phyloP scores from a whole-genome alignment of 2,329 filamentous ascomycete genomes.

The Ascochyta pisi region DNA sequence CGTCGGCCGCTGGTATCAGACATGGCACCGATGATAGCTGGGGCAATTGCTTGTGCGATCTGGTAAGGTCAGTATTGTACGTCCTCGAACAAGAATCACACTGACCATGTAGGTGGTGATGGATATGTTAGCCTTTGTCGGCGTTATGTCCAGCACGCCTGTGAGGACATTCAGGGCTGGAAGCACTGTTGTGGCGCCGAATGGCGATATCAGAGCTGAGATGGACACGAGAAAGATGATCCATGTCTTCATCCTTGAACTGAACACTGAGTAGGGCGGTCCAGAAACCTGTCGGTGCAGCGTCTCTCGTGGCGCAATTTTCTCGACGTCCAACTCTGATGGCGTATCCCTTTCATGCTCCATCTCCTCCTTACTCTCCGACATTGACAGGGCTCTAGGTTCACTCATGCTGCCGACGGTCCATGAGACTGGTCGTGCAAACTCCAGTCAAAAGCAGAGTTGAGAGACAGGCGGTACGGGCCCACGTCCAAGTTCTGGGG shows the following conservation, averaged over 20 bases:
- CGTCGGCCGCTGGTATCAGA: conserved; percentile 60
- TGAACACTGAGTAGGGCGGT: conserved; percentile 39
- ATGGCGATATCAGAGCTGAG: conserved; percentile 58
- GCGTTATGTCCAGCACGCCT: conserved; percentile 51
- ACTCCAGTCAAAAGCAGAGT: not conserved
- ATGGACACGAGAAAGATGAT: conserved; percentile 58
- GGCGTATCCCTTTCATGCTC: not conserved
- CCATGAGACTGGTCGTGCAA: conserved; percentile 5
- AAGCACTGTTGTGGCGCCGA: conserved; percentile 49
- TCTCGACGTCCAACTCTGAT: conserved; percentile 3
- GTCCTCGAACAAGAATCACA: not conserved
- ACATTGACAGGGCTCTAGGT: not conserved
- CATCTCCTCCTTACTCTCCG: not conserved
- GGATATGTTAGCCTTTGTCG: conserved; percentile 57
- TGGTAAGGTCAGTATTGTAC: conserved; percentile 20
- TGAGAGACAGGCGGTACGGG: not conserved
- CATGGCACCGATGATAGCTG: conserved; percentile 60
- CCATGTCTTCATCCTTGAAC: conserved; percentile 51
- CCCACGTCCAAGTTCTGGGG: conserved; percentile 1
- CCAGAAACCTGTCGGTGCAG: conserved; percentile 33
- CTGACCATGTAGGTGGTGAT: conserved; percentile 58
- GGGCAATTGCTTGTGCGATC: conserved; percentile 60
- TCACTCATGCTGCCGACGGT: not conserved
- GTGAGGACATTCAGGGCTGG: conserved; percentile 46
- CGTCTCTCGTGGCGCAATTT: conserved; percentile 11